These are phyloP conservation scores for Dioscorea zingiberensis DNA, from an alignment of 106 monocot genomes.

Conservation along the genomic window DNA sequence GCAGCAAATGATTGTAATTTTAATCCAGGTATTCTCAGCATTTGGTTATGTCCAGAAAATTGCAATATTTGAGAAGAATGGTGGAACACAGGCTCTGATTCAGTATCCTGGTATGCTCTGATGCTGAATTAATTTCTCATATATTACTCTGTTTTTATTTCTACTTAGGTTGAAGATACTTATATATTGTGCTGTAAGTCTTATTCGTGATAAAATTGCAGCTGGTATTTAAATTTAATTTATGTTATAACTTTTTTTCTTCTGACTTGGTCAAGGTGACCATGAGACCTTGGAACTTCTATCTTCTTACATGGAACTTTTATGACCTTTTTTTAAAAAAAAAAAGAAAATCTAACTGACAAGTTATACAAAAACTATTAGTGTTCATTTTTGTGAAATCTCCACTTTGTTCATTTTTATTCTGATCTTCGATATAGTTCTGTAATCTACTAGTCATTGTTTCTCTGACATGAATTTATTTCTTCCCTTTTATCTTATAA, in stretches of 20 bases:
- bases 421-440: not conserved
- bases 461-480: not conserved
- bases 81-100: constrained; percentile 75
- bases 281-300: too few relatives aligned
- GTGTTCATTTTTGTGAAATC: not conserved
- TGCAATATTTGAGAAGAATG: constrained; percentile 90
- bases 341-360: not conserved
- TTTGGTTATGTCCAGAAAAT: constrained; percentile 84
- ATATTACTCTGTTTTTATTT: not conserved
- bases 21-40: constrained; percentile 69
- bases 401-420: not conserved
- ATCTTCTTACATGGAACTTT: too few relatives aligned
- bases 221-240: not conserved
- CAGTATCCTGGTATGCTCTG: constrained; percentile 53
- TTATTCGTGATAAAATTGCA: not conserved
- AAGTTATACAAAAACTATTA: not conserved
- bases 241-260: not conserved
- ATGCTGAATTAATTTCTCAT: not conserved
- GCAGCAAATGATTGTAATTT: not conserved
- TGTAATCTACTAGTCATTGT: not conserved
- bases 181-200: not conserved
- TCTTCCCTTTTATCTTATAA: not conserved
- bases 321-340: too few relatives aligned
- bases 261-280: not conserved
- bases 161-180: too few relatives aligned